These are phyloP conservation scores for Aurinia saxatilis DNA, from an alignment of 345 rosid genomes.

Conservation along the genomic window DNA sequence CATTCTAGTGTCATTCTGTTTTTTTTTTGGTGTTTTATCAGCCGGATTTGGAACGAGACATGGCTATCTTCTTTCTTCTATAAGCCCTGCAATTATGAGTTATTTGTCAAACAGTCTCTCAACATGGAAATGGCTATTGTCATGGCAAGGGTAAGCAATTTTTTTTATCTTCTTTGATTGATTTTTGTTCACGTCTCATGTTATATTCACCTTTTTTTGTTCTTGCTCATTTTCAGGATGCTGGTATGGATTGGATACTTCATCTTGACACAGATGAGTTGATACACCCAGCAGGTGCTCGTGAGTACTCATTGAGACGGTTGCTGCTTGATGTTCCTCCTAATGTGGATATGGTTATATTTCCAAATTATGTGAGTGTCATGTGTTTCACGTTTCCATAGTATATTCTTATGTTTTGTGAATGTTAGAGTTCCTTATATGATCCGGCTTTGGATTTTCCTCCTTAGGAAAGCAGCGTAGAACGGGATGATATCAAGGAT, in stretches of 20 bases:
- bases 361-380: constrained; percentile 90
- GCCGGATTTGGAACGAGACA: constrained; percentile 98
- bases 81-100: constrained; percentile 95
- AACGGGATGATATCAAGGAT: constrained; percentile 81
- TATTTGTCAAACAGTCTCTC: constrained; percentile 97
- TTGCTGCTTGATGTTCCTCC: constrained; percentile 79
- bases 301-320: constrained; percentile 77
- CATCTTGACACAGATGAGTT: constrained; percentile 95
- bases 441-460: constrained; percentile 11
- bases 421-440: background rate
- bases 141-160: constrained; percentile 95
- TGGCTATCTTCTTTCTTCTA: constrained; percentile 91
- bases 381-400: background rate
- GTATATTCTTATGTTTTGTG: background rate
- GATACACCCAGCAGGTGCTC: constrained; percentile 88
- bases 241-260: constrained; percentile 85
- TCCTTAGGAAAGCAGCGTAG: constrained; percentile 80
- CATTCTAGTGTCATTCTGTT: background rate
- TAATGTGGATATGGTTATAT: constrained; percentile 83
- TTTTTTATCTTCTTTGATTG: constrained; percentile 13
- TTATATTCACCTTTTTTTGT: background rate
- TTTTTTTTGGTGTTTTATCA: constrained; percentile 24
- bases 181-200: background rate
- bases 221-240: constrained; percentile 47
- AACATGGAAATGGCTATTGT: constrained; percentile 99